Evolutionary conservation across 257 asterid genomes (phyloP).

Genomic region (Orobanche coerulescens): DNA sequence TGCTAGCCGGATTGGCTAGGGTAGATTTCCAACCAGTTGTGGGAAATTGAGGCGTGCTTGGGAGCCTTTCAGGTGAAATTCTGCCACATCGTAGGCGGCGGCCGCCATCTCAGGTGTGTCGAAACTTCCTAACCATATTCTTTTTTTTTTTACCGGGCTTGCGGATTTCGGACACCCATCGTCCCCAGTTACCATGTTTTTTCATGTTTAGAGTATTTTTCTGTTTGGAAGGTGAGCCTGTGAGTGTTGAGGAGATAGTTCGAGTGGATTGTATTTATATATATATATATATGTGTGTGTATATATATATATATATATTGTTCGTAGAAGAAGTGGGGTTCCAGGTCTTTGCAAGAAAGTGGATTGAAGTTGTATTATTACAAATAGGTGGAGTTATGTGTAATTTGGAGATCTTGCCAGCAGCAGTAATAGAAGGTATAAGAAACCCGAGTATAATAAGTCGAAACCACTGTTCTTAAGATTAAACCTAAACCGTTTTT

Average conservation of each 20-base stretch:
- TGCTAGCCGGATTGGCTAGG: slow-evolving; percentile 39
- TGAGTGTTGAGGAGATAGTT: background rate
- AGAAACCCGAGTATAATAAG: no score
- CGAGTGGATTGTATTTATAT: no score
- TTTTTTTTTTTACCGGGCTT: slow-evolving; percentile 45
- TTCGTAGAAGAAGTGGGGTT: background rate
- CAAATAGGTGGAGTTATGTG: background rate
- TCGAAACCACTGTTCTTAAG: no score
- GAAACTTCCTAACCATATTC: slow-evolving; percentile 60
- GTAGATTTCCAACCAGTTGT: slow-evolving; percentile 9
- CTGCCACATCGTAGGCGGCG: slow-evolving; percentile 55
- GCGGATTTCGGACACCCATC: slow-evolving; percentile 65
- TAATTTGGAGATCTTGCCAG: background rate
- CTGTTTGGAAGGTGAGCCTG: background rate
- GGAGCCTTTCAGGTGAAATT: slow-evolving; percentile 44
- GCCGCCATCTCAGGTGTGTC: slow-evolving; percentile 66
- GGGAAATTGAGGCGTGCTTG: slow-evolving; percentile 39
- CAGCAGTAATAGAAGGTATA: no score
- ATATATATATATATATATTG: background rate
- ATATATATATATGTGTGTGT: background rate
- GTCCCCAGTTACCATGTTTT: slow-evolving; percentile 20
- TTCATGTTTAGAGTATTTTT: background rate
- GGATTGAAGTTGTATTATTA: background rate
- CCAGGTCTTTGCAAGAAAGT: background rate
- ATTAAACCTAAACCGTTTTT: background rate